Conservation (phyloP, 345 rosid genomes). For the Populus davidiana region DNA sequence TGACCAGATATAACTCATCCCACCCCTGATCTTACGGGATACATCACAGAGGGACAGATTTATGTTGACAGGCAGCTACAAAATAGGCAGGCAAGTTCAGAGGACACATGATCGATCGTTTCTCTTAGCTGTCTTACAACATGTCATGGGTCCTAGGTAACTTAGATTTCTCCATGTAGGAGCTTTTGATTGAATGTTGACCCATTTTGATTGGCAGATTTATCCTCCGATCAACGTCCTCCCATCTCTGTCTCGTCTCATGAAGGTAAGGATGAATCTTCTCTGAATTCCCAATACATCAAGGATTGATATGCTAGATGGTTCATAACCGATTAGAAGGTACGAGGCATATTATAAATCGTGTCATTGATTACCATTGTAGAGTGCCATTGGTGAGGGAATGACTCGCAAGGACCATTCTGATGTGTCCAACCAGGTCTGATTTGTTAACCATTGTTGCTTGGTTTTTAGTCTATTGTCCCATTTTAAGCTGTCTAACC, state of each 20-base stretch:
- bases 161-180: neutral
- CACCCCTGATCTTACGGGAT: constrained; percentile 98
- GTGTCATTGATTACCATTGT: constrained; percentile 7
- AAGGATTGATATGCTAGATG: neutral
- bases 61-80: constrained; percentile 82
- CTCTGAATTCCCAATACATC: constrained; percentile 1
- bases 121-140: neutral
- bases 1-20: constrained; percentile 93
- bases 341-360: neutral
- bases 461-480: neutral
- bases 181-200: neutral
- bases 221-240: constrained; percentile 97
- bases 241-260: constrained; percentile 93
- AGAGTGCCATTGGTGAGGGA: constrained; percentile 99
- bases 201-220: constrained; percentile 52
- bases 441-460: constrained; percentile 5
- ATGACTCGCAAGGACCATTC: constrained; percentile 93
- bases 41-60: constrained; percentile 95
- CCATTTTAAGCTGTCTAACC: neutral
- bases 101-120: neutral
- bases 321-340: neutral
- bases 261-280: constrained; percentile 61
- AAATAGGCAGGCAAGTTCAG: constrained; percentile 65
- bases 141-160: neutral
- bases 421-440: constrained; percentile 92